Base-by-base conservation (phyloP, 1,284 basidiomycete species). In the Melampsora larici-populina region DNA sequence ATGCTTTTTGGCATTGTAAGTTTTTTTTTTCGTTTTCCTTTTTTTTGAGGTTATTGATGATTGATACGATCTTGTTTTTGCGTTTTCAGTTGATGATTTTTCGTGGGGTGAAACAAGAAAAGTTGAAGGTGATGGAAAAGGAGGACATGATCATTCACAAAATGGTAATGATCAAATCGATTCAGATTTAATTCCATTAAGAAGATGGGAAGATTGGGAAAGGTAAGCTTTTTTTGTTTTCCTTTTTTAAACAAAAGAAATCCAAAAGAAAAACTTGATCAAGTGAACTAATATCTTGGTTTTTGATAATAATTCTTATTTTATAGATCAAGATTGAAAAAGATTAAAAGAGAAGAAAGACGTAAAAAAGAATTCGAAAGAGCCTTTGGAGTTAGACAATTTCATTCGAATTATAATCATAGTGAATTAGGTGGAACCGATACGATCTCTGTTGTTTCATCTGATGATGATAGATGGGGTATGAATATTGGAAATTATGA, bases 131-230 rank as follows among this genome's bases (percentile, higher is more conserved):
- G 94, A 96, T 85, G 36, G 36, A 26, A 43, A 67, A 67, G 82
- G 79, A 58, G 63, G 71, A n/a, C 72, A 78, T 26, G 63, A 66
- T 29, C 74, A 78, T 31, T 69, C 78, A 79, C 18, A 21, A n/a
- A 58, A 58, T 9, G 17, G 62, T 43, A 33, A 46, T 46, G 33
- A 81, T 89, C 87, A 66, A 88, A 89, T 80, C 90, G 88, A 9
- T 94, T 97, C 82, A 92, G 89, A 31, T 88, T 87, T 24, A 0
- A 89, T 99, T 33, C 94, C 97, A 0, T 86, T 98, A 82, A 89
- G 97, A 51, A 88, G 95, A 77, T 99, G 97, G 97, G 95, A 99
- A 85, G 97, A 99, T 82, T 99, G 97, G 97, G 97, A 99, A 84
- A 89, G 94, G 55, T 96, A 93, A n/a, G 88, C 88, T 90, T 64